Evolutionary conservation across 805 yeast genomes (phyloP).

Genomic region (Candida namnaoensis): DNA sequence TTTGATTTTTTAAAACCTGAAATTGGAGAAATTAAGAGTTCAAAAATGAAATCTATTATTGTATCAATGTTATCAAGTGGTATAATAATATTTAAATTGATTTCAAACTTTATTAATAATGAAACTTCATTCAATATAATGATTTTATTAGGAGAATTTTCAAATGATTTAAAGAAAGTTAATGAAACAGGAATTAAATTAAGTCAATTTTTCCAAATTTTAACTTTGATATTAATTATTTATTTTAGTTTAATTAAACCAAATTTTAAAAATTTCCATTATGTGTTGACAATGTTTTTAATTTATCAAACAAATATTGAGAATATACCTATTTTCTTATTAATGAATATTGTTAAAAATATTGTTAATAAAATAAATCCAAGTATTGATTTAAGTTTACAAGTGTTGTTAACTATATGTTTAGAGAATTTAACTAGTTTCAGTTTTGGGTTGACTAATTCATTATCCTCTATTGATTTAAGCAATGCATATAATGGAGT

Average conservation of each 20-base stretch:
- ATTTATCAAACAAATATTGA: conserved; percentile 41
- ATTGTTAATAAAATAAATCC: conserved; percentile 1
- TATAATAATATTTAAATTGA: too few relatives aligned
- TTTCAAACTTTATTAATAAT: too few relatives aligned
- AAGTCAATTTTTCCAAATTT: not conserved
- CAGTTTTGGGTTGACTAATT: conserved; percentile 85
- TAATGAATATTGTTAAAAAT: conserved; percentile 23
- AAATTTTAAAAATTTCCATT: conserved; percentile 16
- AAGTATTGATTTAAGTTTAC: not conserved
- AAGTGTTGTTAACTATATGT: conserved; percentile 25
- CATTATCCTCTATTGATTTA: conserved; percentile 83
- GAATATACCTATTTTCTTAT: conserved; percentile 39
- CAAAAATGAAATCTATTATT: too few relatives aligned
- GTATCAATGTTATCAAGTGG: conserved; percentile 3
- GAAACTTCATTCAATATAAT: too few relatives aligned
- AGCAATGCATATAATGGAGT: conserved; percentile 92
- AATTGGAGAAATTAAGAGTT: too few relatives aligned
- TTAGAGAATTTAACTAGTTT: conserved; percentile 76
- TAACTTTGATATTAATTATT: not conserved
- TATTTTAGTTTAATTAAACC: conserved; percentile 16
- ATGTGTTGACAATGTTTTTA: conserved; percentile 29
- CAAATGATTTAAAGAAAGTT: too few relatives aligned
- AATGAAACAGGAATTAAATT: not conserved
- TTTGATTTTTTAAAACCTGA: too few relatives aligned
- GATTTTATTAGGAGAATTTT: too few relatives aligned